Percentiles rank a stretch among this genome's conserved stretches.
These are phyloP conservation scores for Cotoneaster glaucophyllus DNA, from an alignment of 306 rosid genomes.

Conservation along the genomic window DNA sequence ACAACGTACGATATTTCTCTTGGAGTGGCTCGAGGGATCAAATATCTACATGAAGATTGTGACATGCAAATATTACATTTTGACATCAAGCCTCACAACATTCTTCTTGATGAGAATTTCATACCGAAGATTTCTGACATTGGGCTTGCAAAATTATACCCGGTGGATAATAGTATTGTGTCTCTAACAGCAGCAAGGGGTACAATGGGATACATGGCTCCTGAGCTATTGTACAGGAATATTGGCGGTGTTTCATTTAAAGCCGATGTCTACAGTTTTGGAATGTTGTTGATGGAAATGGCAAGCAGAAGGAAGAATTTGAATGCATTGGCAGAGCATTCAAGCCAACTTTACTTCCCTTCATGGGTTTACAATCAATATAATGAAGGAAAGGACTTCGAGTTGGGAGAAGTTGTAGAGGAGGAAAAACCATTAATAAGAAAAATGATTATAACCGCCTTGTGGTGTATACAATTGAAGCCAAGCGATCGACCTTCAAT, in stretches of 20 bases:
- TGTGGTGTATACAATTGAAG: background rate
- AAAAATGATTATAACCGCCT: background rate
- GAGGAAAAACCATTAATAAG: background rate
- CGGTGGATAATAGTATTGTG: background rate
- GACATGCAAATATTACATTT: conserved; percentile 5
- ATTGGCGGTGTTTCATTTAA: background rate
- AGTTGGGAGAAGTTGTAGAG: background rate
- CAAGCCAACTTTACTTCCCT: conserved; percentile 3
- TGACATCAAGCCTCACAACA: conserved; percentile 5
- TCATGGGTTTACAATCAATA: conserved; percentile 3
- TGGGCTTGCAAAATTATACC: background rate
- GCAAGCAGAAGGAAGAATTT: background rate
- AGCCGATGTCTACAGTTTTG: background rate
- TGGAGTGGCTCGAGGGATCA: background rate
- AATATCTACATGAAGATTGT: background rate
- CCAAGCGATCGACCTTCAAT: conserved; percentile 3
- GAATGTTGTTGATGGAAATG: background rate
- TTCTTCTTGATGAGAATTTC: background rate
- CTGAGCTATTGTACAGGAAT: background rate
- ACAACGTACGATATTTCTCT: no score
- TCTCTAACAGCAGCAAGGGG: background rate
- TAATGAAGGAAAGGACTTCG: background rate
- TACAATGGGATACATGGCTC: background rate
- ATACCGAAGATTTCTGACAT: background rate
- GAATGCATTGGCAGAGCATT: background rate